Evolutionary conservation across 164 flowering plant genomes (phyloP).

Genomic region (Vitis rupestris): DNA sequence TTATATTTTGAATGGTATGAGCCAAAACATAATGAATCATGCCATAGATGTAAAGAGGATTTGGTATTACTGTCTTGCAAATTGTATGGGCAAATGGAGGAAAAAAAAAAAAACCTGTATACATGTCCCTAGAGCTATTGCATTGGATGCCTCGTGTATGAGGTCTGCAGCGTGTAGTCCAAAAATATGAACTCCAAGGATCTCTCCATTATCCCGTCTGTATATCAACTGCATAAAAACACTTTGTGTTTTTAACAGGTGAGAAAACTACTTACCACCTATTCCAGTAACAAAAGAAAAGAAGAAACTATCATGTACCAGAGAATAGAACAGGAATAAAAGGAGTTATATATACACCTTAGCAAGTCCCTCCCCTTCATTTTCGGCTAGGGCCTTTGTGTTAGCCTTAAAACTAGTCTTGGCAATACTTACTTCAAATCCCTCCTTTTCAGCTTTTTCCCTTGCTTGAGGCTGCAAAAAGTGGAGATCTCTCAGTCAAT

Average conservation of each 20-base stretch:
- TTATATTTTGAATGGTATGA: no score
- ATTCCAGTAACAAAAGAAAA: not conserved
- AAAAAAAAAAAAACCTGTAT: conserved; percentile 59
- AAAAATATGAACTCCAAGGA: conserved; percentile 96
- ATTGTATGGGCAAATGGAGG: not conserved
- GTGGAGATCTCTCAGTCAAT: no score
- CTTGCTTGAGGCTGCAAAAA: conserved; percentile 92
- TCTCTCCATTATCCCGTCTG: conserved; percentile 96
- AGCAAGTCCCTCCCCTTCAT: conserved; percentile 98
- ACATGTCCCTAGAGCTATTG: conserved; percentile 86
- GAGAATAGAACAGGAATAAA: no score
- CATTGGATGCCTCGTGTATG: conserved; percentile 98
- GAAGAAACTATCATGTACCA: not conserved
- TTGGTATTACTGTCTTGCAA: no score
- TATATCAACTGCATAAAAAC: conserved; percentile 73
- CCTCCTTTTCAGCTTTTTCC: conserved; percentile 79
- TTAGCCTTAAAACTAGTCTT: conserved; percentile 90
- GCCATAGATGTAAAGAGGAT: no score
- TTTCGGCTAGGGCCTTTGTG: conserved; percentile 85
- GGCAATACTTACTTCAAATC: conserved; percentile 76
- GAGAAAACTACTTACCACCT: no score
- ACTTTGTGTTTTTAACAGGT: not conserved
- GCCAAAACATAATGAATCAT: no score
- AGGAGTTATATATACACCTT: conserved; percentile 50
- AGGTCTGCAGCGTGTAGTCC: conserved; percentile 99